phyloP scores from a whole-genome alignment of 495 filamentous ascomycete genomes.

The Emericellopsis terricola region DNA sequence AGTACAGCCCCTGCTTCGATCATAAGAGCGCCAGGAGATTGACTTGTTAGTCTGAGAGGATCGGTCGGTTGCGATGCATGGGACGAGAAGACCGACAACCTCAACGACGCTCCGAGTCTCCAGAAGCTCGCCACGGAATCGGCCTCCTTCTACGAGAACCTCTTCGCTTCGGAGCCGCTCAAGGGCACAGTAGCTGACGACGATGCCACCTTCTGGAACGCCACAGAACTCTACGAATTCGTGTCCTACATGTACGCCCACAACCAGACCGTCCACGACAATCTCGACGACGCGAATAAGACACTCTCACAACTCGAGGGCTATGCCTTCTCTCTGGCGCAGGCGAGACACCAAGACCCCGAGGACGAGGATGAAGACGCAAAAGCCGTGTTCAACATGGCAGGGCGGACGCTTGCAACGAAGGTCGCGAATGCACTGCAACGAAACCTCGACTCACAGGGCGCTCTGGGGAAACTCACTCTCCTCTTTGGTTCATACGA shows the following conservation, averaged over 20 bases:
- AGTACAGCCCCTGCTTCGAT: conserved; percentile 3
- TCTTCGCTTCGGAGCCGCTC: conserved; percentile 13
- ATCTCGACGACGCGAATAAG: conserved; percentile 6
- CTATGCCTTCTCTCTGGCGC: conserved; percentile 17
- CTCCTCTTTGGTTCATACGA: conserved; percentile 23
- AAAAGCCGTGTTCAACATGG: conserved; percentile 19
- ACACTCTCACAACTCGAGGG: conserved; percentile 8
- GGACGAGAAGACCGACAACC: conserved; percentile 2
- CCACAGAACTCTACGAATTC: conserved; percentile 25
- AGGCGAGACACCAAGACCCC: conserved; percentile 14
- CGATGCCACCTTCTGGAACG: conserved; percentile 18
- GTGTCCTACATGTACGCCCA: conserved; percentile 20
- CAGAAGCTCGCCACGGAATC: too few relatives aligned
- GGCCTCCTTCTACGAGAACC: conserved; percentile 13
- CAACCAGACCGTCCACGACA: conserved; percentile 7
- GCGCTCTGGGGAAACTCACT: conserved; percentile 14
- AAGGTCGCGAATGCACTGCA: conserved; percentile 11
- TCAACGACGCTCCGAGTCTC: conserved; percentile 5
- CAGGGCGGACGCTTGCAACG: conserved; percentile 21
- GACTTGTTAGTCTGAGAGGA: conserved; percentile 17
- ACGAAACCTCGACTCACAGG: conserved; percentile 6
- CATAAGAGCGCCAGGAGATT: too few relatives aligned
- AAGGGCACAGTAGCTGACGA: conserved; percentile 8
- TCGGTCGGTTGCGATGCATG: conserved; percentile 13
- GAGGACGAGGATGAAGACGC: conserved; percentile 3